Conservation (phyloP, 1,139 yeast genomes). For the Zygoascus meyerae region DNA sequence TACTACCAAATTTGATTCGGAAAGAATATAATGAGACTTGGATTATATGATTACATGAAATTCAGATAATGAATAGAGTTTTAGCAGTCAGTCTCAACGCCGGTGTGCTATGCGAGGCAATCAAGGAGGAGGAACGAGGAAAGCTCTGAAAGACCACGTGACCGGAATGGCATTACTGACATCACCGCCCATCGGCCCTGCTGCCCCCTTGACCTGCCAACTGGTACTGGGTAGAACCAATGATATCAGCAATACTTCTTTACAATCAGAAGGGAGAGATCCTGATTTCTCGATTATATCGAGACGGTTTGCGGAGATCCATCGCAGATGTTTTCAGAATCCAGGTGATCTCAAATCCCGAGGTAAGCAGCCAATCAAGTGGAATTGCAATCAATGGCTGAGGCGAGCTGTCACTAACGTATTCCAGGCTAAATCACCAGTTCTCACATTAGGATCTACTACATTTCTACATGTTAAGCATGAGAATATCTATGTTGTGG, state of each 20-base stretch:
- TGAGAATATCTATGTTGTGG: slow-evolving; percentile 72
- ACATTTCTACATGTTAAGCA: slow-evolving; percentile 76
- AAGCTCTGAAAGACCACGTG: too few species aligned
- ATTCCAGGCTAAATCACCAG: slow-evolving; percentile 65
- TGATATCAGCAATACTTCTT: slow-evolving; percentile 77
- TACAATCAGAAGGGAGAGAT: slow-evolving; percentile 81
- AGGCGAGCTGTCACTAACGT: too few species aligned
- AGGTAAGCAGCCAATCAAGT: slow-evolving; percentile 28
- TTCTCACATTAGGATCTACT: slow-evolving; percentile 86
- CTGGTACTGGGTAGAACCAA: slow-evolving; percentile 23
- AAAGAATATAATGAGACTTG: too few species aligned
- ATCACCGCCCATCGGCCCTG: too few species aligned
- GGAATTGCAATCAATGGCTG: slow-evolving; percentile 8
- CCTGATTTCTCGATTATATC: slow-evolving; percentile 67
- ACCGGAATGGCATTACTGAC: too few species aligned
- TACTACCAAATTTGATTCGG: too few species aligned
- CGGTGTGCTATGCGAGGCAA: too few species aligned
- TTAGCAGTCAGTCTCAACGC: too few species aligned
- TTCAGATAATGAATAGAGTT: too few species aligned
- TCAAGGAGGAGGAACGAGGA: too few species aligned
- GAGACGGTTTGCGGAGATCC: slow-evolving; percentile 62
- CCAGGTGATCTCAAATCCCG: slow-evolving; percentile 69
- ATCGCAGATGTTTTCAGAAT: slow-evolving; percentile 88
- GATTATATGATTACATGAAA: too few species aligned
- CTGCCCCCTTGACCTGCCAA: too few species aligned